A percentile compares a stretch with the other conserved stretches of the same genome.
phyloP scores from a whole-genome alignment of 139 green algal genomes.

The Chlorella sp. region DNA sequence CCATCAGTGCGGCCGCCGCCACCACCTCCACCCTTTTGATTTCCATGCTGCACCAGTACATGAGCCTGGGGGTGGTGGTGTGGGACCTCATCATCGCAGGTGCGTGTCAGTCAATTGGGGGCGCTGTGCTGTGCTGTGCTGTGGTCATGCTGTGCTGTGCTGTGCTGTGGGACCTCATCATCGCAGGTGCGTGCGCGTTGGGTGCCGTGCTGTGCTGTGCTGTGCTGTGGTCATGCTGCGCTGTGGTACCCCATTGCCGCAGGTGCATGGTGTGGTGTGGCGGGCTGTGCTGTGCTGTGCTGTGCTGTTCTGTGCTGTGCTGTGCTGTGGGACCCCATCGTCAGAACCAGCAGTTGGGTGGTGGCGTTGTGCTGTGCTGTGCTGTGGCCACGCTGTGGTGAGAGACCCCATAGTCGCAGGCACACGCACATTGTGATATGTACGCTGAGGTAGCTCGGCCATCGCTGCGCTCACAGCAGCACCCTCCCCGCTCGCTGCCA shows the following conservation, averaged over 20 bases:
- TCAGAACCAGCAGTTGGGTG: too few relatives aligned
- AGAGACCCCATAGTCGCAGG: too few relatives aligned
- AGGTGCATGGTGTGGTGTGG: background rate
- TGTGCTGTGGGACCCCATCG: slow-evolving; percentile 74
- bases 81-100: slow-evolving; percentile 44
- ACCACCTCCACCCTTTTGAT: slow-evolving; percentile 26
- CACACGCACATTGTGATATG: too few relatives aligned
- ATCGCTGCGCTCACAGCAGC: too few relatives aligned
- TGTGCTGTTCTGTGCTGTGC: background rate
- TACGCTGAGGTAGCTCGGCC: too few relatives aligned
- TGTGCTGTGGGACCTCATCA: slow-evolving; percentile 75
- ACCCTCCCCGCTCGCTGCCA: too few relatives aligned
- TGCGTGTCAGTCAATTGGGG: background rate
- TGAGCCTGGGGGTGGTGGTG: slow-evolving; percentile 31
- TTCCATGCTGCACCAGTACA: slow-evolving; percentile 40
- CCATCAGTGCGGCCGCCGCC: slow-evolving; percentile 29
- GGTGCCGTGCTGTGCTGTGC: background rate
- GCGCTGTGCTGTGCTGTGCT: background rate
- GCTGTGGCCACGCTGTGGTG: too few relatives aligned
- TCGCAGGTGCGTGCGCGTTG: slow-evolving; percentile 33
- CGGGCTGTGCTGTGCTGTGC: slow-evolving; percentile 7
- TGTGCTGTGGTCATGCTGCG: background rate
- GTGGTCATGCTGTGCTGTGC: background rate
- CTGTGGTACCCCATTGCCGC: too few relatives aligned
- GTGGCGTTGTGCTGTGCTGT: too few relatives aligned